These are phyloP conservation scores for Croton laevigatus DNA, from an alignment of 441 rosid genomes.

Conservation along the genomic window DNA sequence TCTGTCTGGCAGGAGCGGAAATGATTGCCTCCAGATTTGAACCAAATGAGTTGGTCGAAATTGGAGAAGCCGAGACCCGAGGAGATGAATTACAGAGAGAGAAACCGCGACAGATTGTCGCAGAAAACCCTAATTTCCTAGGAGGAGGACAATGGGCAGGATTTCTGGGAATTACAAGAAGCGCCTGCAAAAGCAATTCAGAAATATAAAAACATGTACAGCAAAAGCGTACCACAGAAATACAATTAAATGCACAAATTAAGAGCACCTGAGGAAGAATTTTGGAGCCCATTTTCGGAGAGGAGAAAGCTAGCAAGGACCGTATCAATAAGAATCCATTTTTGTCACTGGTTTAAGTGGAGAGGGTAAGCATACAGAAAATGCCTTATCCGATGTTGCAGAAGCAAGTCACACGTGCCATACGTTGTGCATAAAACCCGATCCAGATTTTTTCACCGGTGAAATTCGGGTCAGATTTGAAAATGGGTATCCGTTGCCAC, in stretches of 20 bases:
- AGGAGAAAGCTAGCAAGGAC: neutral
- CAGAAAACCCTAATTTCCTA: constrained; percentile 41
- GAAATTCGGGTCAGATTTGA: neutral
- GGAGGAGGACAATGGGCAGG: constrained; percentile 29
- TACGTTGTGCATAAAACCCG: neutral
- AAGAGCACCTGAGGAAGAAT: constrained; percentile 61
- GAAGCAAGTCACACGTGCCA: neutral
- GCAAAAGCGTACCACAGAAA: neutral
- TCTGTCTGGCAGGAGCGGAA: constrained; percentile 31
- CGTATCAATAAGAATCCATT: constrained; percentile 15
- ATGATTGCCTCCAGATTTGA: constrained; percentile 30
- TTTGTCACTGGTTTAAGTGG: neutral
- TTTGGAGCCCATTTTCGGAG: constrained; percentile 48
- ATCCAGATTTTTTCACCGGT: neutral
- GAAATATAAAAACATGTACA: neutral
- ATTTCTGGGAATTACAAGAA: constrained; percentile 43
- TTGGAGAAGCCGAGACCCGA: constrained; percentile 23
- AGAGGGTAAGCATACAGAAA: constrained; percentile 2
- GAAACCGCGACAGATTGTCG: constrained; percentile 29
- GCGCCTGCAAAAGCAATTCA: constrained; percentile 35
- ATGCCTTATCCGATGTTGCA: constrained; percentile 7
- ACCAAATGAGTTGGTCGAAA: constrained; percentile 27
- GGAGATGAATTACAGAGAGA: constrained; percentile 14
- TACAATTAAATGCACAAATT: neutral
- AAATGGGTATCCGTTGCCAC: too few species aligned